A percentile compares a stretch with the other conserved stretches of the same genome.
Conservation (phyloP, 2,329 filamentous ascomycete genomes). For the Tolypocladium tropicale region DNA sequence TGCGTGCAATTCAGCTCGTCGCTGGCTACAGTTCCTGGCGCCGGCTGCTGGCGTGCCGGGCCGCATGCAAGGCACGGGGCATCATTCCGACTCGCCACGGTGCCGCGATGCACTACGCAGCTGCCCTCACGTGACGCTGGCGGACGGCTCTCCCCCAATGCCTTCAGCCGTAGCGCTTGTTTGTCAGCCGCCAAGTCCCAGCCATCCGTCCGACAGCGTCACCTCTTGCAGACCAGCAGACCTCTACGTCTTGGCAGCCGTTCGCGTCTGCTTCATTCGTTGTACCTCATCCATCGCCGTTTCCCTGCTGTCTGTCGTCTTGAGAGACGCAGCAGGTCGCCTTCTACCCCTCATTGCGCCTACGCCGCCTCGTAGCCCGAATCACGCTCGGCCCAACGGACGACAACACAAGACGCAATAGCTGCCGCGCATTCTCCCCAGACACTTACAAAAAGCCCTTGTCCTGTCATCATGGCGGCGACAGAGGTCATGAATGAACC, state of each 20-base stretch:
- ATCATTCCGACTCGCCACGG: background rate
- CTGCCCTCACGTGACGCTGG: background rate
- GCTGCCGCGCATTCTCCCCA: background rate
- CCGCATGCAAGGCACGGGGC: background rate
- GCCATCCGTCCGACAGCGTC: background rate
- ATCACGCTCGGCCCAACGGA: background rate
- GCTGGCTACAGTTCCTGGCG: background rate
- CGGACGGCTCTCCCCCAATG: background rate
- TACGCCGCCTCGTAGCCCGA: background rate
- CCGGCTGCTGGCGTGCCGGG: background rate
- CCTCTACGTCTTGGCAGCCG: background rate
- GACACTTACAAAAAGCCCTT: background rate
- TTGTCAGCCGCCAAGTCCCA: background rate
- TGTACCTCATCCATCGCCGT: background rate
- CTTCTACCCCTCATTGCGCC: too few species aligned
- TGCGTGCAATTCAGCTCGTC: background rate
- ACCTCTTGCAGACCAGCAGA: background rate
- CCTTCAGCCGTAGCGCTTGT: background rate
- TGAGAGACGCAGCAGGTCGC: background rate
- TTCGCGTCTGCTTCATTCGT: background rate
- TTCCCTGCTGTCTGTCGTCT: background rate
- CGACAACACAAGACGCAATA: background rate
- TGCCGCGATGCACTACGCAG: background rate
- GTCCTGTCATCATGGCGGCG: slow-evolving; percentile 21
- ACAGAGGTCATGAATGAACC: slow-evolving; percentile 26